Percentiles rank a stretch among this genome's conserved stretches.
Conservation (phyloP, 352 stramenopile species). For the Blastocystis sp. region DNA sequence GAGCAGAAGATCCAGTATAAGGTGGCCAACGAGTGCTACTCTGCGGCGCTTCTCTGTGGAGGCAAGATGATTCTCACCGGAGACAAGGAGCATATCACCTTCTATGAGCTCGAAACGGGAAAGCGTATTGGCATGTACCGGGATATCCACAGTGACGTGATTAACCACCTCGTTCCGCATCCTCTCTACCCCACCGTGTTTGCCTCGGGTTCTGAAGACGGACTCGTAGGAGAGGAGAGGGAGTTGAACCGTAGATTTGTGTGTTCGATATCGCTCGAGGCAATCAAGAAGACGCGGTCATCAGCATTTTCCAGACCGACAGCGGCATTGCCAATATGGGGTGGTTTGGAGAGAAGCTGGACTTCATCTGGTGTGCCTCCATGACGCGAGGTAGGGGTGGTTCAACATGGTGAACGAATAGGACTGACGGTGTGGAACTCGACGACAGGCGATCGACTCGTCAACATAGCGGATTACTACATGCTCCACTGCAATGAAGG, state of each 20-base stretch:
- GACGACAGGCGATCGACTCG: conserved; percentile 2
- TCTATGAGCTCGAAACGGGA: conserved; percentile 57
- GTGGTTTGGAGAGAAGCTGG: conserved; percentile 60
- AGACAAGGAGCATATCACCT: conserved; percentile 65
- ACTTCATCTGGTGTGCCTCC: conserved; percentile 71
- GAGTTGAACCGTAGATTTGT: conserved; percentile 48
- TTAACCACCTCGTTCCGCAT: conserved; percentile 62
- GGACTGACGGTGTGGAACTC: conserved; percentile 32
- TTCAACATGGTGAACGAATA: background rate
- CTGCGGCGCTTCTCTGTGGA: conserved; percentile 19
- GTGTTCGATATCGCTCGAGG: conserved; percentile 68
- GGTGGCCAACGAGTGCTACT: conserved; percentile 30
- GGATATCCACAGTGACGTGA: conserved; percentile 71
- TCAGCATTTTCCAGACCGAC: conserved; percentile 72
- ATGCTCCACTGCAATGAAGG: background rate
- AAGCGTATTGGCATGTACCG: conserved; percentile 67
- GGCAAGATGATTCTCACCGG: conserved; percentile 47
- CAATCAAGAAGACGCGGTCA: conserved; percentile 62
- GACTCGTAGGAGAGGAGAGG: conserved; percentile 5
- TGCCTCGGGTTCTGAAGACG: conserved; percentile 69
- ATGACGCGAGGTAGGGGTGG: conserved; percentile 40
- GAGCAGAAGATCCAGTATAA: conserved; percentile 1
- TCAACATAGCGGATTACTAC: conserved; percentile 5
- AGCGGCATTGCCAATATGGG: conserved; percentile 56
- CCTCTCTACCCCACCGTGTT: conserved; percentile 67